Base-by-base conservation (phyloP, 2,329 filamentous ascomycete genomes). In the Clonostachys chloroleuca region DNA sequence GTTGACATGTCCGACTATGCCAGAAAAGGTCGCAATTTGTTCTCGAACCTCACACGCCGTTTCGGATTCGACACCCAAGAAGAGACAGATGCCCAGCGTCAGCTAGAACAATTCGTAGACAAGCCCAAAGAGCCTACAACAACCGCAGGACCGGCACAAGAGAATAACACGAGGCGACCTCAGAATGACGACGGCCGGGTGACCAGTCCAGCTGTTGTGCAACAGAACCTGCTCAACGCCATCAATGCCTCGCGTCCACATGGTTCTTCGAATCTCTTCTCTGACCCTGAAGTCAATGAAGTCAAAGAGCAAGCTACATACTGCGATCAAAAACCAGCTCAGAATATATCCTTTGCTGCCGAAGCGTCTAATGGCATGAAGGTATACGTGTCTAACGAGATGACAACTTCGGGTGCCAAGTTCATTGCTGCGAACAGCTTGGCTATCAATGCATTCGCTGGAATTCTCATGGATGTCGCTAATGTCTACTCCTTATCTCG, bases 271-370 rank as follows among this genome's bases (percentile, higher is more conserved):
- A 72, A 74, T 12, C 68, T 96, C n/a, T 92, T 89, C 67, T 83
- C 81, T 5, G 80, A 82, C 18, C 89, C 89, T 0, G 72, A 81
- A 46, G 85, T 87, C 35, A 84, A 82, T 51, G 72, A 84, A 44
- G 84, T 96, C 54, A 87, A 87, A 59, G 91, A 96, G 64, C 87
- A 89, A 55, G 81, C 85, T 37, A 87, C 87, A 0, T 96, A 96
- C 68, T 96, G 92, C 64, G 92, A 96, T 68, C 78, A 82, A 54
- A 85, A 74, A 20, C 82, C 87, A 3, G 83, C 81, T 1, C 82
- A 91, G 48, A 84, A 95, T 64, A 81, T 96, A 12, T 73, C 73
- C 14, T 85, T 86, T 58, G 77, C 83, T 12, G 86, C 85, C 5
- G 83, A 88, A 42, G 80, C 88, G 5, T 79, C 82, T 3, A 83